A percentile compares a stretch with the other conserved stretches of the same genome.
These are phyloP conservation scores for Ustilago xerochloae DNA, from an alignment of 1,284 basidiomycete species.

Conservation along the genomic window DNA sequence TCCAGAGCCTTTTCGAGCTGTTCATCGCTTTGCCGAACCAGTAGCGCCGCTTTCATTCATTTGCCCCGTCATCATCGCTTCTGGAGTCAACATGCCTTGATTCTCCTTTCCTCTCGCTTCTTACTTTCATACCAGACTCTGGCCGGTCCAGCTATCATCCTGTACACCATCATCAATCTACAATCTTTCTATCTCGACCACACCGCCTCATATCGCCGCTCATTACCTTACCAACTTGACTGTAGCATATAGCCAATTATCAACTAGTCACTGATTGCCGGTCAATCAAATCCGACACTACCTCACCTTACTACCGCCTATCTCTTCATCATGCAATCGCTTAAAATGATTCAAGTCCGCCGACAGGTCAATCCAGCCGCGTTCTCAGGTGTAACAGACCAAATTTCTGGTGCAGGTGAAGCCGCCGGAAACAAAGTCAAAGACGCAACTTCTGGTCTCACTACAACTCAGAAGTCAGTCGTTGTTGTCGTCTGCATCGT, in stretches of 20 bases:
- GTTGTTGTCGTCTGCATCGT: conserved; percentile 26
- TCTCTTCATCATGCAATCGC: conserved; percentile 6
- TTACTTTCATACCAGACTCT: neutral
- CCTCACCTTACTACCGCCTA: neutral
- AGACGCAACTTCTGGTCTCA: conserved; percentile 24
- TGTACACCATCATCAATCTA: neutral
- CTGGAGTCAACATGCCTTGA: neutral
- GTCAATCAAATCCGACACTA: conserved; percentile 5
- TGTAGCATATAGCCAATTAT: neutral
- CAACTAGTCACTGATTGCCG: conserved; percentile 7
- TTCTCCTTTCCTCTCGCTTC: neutral
- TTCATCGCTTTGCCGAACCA: conserved; percentile 4
- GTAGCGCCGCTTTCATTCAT: neutral
- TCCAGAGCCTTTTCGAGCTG: neutral
- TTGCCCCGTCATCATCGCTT: neutral
- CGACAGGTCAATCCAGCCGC: conserved; percentile 46
- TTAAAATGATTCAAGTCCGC: conserved; percentile 4
- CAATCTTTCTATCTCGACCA: neutral
- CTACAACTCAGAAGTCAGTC: conserved; percentile 13
- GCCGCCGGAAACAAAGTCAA: conserved; percentile 22
- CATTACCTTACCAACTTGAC: neutral
- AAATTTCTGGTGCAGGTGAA: conserved; percentile 32
- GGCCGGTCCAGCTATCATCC: conserved; percentile 8
- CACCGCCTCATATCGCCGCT: neutral
- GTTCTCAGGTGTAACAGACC: conserved; percentile 40